Base-by-base conservation (phyloP, 2,329 filamentous ascomycete species). In the Fusarium beomiforme region DNA sequence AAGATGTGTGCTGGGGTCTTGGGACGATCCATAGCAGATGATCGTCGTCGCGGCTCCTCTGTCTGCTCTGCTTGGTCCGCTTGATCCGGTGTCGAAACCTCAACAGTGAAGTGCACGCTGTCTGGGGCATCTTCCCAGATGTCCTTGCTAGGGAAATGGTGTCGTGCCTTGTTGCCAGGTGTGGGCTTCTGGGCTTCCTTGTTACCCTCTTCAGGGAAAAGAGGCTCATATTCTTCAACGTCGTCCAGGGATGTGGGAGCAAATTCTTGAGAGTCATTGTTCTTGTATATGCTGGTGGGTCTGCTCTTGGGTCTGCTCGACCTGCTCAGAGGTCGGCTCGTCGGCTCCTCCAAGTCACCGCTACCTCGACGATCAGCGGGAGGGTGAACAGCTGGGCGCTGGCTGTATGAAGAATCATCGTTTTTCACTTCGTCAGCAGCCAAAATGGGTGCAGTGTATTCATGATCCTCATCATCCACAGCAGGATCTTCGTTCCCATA, bases 121-220 rank as follows among this genome's bases (percentile, higher is more conserved):
- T 91, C 92, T 7, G 97, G 96, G 1, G 94, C 92, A 79, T 99
- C 97, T 83, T 99, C 96, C 96, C 96, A 99, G 42, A 98, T 89
- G 79, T 99, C 96, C 79, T 95, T 92, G 80, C 95, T 98, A 3
- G 96, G 96, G 81, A 99, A 99, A 68, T 88, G 81, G 66, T 92
- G 91, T 70, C 89, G 88, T 67, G 87, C 83, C 70, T 89, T 85
- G 70, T 86, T 86, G 54, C 85, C 78, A 49, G 77, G 59, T 41
- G 82, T 76, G 12, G 79, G 76, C 34, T 79, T 78, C 21, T 82
- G 79, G 57, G 83, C 72, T 29, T 86, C 82, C 58, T 86, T 83
- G 60, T 89, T 88, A 6, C 88, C 86, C 19, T 95, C 92, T 61
- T 96, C 94, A 0, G 93, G 91, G 81, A 99, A 99, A 6, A 99